Evolutionary conservation across 2,329 filamentous ascomycete genomes (phyloP), one percentile per base, ranked within the genome.

Genomic region (Cladophialophora psammophila): DNA sequence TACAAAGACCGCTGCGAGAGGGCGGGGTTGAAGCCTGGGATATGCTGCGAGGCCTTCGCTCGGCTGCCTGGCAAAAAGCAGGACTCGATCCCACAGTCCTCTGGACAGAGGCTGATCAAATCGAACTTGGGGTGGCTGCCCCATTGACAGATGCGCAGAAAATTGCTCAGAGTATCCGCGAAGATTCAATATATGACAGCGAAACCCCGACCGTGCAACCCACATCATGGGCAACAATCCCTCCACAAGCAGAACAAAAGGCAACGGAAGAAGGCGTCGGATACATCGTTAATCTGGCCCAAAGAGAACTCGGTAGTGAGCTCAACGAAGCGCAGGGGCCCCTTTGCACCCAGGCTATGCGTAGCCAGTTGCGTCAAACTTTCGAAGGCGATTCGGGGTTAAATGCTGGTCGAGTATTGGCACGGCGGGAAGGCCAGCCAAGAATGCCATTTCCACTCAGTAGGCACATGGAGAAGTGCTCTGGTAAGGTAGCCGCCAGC

Each of bases 21-120:
- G 81, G 81, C 15, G 81, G 81, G n/a, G 77, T 78, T 53, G 80
- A 83, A 73, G 81, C 81, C 10, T 83, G 81, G 81, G 78, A 80
- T 56, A 82, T 83, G 81, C 79, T 83, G 64, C 78, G 80, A 36
- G 75, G 80, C 15, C 75, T 83, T 20, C 80, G 81, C 3, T 78
- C 81, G 50, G 81, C 82, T 55, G 81, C 80, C 54, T 83, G 81
- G 81, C 79, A 81, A 66, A 82, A 80, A 68, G 81, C 80, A 10
- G 81, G 81, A 1, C 77, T 83, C 3, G 78, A 83, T 72, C 81
- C 81, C 0, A 74, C 78, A 26, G 76, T 80, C 34, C 74, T 83
- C 12, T 83, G 81, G 81, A 82, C 81, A 0, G 80, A 82, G 68
- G 76, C 80, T 57, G 79, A 80, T 32, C 81, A 83, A 72, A 74